phyloP scores from a whole-genome alignment of 1,139 yeast genomes.

The Casaregolazyma suthepensis region DNA sequence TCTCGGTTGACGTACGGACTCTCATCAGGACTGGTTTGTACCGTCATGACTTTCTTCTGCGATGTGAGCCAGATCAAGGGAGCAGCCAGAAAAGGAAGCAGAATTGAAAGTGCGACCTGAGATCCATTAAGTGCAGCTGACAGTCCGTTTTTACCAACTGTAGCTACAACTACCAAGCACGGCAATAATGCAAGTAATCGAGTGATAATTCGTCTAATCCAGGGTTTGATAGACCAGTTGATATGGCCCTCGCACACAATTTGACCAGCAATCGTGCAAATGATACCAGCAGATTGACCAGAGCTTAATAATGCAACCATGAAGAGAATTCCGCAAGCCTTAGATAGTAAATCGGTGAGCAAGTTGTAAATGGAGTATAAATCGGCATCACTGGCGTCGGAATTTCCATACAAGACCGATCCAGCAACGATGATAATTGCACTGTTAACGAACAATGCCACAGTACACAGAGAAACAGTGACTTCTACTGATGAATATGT shows the following conservation, averaged over 20 bases:
- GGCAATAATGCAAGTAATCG: conserved; percentile 69
- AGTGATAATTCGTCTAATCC: conserved; percentile 69
- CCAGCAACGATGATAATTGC: conserved; percentile 76
- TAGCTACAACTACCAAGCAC: conserved; percentile 49
- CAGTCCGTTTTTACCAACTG: conserved; percentile 61
- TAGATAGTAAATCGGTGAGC: conserved; percentile 51
- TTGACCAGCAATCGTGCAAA: conserved; percentile 84
- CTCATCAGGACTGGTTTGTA: conserved; percentile 28
- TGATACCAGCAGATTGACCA: conserved; percentile 81
- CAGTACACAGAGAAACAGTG: conserved; percentile 57
- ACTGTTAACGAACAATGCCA: conserved; percentile 74
- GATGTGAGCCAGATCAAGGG: conserved; percentile 75
- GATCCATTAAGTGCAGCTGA: conserved; percentile 64
- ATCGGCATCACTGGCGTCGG: conserved; percentile 66
- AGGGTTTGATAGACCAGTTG: conserved; percentile 67
- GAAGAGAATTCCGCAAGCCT: conserved; percentile 70
- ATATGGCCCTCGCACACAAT: conserved; percentile 80
- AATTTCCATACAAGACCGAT: conserved; percentile 53
- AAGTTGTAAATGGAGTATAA: conserved; percentile 62
- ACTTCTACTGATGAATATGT: conserved; percentile 63
- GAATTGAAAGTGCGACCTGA: conserved; percentile 66
- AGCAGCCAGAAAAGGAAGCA: conserved; percentile 69
- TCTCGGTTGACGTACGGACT: conserved; percentile 1
- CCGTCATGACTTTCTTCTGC: conserved; percentile 52
- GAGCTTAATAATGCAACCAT: conserved; percentile 69